phyloP scores from a whole-genome alignment of 2,329 filamentous ascomycete genomes.

The Exophiala sp. region DNA sequence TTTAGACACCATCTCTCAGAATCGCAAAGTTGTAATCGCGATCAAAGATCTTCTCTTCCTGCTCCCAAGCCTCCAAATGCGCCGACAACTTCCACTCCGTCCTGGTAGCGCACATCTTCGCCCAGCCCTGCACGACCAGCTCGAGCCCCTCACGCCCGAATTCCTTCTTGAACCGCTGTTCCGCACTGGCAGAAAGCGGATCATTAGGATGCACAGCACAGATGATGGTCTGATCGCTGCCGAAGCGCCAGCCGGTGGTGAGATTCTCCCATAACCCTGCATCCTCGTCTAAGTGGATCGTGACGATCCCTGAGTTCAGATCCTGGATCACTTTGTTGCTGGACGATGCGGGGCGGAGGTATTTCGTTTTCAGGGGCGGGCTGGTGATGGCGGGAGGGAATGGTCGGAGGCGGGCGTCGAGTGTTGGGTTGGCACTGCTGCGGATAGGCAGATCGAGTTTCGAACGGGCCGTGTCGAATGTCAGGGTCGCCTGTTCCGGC shows the following conservation, averaged over 20 bases:
- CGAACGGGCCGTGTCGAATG: slow-evolving; percentile 9
- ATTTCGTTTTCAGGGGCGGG: slow-evolving; percentile 1
- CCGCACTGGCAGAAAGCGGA: slow-evolving; percentile 10
- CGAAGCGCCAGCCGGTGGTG: slow-evolving; percentile 11
- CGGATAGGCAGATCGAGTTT: slow-evolving; percentile 8
- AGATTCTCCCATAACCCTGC: slow-evolving; percentile 4
- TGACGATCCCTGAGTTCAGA: slow-evolving; percentile 2
- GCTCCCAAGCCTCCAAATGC: slow-evolving; percentile 11
- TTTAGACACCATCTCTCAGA: slow-evolving; percentile 10
- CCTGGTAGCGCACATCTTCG: slow-evolving; percentile 8
- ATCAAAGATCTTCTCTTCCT: slow-evolving; percentile 5
- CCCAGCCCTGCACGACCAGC: slow-evolving; percentile 7
- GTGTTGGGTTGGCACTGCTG: neutral
- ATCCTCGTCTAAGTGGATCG: slow-evolving; percentile 2
- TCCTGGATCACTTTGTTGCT: slow-evolving; percentile 9
- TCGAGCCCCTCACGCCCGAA: slow-evolving; percentile 10
- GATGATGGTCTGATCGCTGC: slow-evolving; percentile 11
- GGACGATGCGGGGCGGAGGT: slow-evolving; percentile 2
- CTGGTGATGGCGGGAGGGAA: slow-evolving; percentile 1
- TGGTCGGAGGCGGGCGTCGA: neutral
- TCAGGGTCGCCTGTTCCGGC: slow-evolving; percentile 11
- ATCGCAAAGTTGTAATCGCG: slow-evolving; percentile 7
- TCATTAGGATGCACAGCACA: slow-evolving; percentile 10
- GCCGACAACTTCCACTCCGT: slow-evolving; percentile 9
- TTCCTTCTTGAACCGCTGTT: slow-evolving; percentile 11